Conservation (phyloP, 2,329 filamentous ascomycete species). For the Colletotrichum tropicale region DNA sequence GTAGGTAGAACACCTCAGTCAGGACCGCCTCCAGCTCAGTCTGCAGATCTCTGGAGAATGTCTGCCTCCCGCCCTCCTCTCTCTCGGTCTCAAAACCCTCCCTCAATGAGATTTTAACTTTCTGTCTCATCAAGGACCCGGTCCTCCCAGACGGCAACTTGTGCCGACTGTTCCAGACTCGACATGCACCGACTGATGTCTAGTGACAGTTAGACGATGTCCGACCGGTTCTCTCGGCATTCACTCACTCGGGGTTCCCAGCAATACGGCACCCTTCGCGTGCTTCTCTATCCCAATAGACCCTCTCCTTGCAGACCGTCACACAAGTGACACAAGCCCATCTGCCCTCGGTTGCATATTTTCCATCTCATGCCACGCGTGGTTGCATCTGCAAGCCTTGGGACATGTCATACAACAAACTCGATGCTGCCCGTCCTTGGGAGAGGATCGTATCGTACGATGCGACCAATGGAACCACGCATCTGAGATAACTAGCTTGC, state of each 20-base stretch:
- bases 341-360: neutral
- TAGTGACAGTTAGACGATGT: neutral
- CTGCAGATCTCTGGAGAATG: neutral
- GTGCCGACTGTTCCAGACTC: constrained; percentile 6
- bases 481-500: neutral
- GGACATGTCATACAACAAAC: neutral
- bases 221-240: constrained; percentile 4
- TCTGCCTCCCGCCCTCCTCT: neutral
- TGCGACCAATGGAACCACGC: neutral
- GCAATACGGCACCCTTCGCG: neutral
- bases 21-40: neutral
- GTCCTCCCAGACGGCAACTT: constrained; percentile 1
- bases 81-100: neutral
- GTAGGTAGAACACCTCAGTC: neutral
- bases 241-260: neutral
- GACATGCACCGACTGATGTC: neutral
- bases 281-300: neutral
- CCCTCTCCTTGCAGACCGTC: neutral
- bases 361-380: neutral
- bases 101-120: neutral
- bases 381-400: neutral
- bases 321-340: neutral
- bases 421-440: neutral
- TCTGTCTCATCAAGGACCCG: neutral
- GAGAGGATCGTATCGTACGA: neutral